Base-by-base conservation (phyloP, 2,329 filamentous ascomycete genomes). In the Alternaria tenuissima region DNA sequence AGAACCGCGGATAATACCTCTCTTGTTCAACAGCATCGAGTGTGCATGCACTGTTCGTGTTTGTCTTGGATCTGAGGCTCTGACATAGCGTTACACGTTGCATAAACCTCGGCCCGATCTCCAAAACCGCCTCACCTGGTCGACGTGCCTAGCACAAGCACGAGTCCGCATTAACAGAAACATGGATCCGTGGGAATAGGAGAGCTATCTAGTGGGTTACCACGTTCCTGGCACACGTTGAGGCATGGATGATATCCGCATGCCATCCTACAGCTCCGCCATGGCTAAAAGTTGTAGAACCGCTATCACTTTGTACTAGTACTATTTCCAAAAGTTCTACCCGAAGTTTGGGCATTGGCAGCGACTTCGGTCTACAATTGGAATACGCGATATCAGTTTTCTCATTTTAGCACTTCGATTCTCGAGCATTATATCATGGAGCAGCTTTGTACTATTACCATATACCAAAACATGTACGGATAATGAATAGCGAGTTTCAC, bases 301-400 rank as follows among this genome's bases (percentile, higher is more conserved):
- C 12, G 30, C 39, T 18, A 55, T 3, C 41, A 49, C 9, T n/a
- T 18, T 57, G 53, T 60, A 60, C 20, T 48, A 47, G 53, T 60
- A 60, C 47, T 12, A 22, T 34, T 57, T 24, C 42, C 48, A 24
- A 36, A 26, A 9, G 32, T 43, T 24, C 11, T 42, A 24, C 11
- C 20, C 4, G 49, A 52, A 26, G 14, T 22, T 48, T 36, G 43
- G 28, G 30, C n/a, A 20, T 30, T 43, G 36, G 43, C 16, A 9
- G 16, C 36, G 28, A 28, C 28, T 30, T 26, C 24, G 48, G 34
- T 49, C 38, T 26, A 14, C 18, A 18, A 47, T 34, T 12, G 24
- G 46, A 26, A 20, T 28, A 32, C 26, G 43, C 43, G 8, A 20
- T 14, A 30, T 48, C n/a, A 5, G 18, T 48, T 32, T 22, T 16